These are phyloP conservation scores for Aspergillus proliferans DNA, from an alignment of 2,329 filamentous ascomycete genomes.

Conservation along the genomic window DNA sequence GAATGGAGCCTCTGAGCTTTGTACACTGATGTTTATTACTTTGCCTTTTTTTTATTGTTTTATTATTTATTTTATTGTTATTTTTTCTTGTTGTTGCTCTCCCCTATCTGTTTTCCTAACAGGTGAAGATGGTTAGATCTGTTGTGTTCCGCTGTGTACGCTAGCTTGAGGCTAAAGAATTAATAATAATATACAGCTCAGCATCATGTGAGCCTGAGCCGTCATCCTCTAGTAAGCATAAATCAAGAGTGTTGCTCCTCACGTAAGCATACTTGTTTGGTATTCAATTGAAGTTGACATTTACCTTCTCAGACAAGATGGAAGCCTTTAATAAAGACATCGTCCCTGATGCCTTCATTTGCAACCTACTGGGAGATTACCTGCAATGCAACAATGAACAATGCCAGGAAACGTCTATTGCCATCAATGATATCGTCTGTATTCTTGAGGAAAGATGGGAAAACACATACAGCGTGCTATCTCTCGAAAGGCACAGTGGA, in stretches of 20 bases:
- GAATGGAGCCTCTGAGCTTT: neutral
- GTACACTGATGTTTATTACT: neutral
- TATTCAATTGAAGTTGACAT: neutral
- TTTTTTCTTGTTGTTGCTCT: no score
- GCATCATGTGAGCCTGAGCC: no score
- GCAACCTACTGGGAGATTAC: conserved; percentile 4
- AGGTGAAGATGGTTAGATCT: no score
- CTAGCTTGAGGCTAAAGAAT: no score
- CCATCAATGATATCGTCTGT: conserved; percentile 20
- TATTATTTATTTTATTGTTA: no score
- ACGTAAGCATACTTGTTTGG: no score
- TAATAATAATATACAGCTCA: no score
- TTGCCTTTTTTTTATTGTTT: neutral
- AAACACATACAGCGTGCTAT: conserved; percentile 16
- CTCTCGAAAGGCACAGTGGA: conserved; percentile 7
- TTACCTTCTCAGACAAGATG: neutral
- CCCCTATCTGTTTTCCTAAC: no score
- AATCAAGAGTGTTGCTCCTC: no score
- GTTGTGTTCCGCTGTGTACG: no score
- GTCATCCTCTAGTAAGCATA: no score
- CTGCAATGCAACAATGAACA: conserved; percentile 14
- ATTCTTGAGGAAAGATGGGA: conserved; percentile 8
- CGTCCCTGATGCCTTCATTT: neutral
- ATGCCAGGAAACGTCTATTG: conserved; percentile 10
- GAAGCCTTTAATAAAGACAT: neutral